A percentile compares a stretch with the other conserved stretches of the same genome.
Evolutionary conservation across 192 early-diverging fungal species (phyloP).

Genomic region (Tieghemiomyces parasiticus): DNA sequence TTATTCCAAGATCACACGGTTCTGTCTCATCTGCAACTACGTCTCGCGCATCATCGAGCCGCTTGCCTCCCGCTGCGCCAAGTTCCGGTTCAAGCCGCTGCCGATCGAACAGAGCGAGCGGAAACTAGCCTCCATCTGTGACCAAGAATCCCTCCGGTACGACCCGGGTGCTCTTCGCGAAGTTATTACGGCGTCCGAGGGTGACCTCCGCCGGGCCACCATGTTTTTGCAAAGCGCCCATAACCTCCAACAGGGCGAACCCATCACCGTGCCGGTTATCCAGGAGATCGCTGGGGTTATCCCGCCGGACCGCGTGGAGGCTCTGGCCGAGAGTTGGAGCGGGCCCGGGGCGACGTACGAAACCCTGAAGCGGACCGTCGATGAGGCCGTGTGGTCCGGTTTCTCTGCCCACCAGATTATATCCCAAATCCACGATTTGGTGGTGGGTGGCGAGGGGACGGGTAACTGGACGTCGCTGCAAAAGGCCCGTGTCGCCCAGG

Average conservation of each 20-base stretch:
- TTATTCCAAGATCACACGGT: constrained; percentile 81
- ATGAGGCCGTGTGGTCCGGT: constrained; percentile 45
- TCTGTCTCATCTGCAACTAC: constrained; percentile 92
- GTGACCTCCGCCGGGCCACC: constrained; percentile 85
- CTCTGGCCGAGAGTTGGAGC: constrained; percentile 39
- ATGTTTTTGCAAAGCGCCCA: constrained; percentile 81
- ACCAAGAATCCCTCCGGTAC: constrained; percentile 41
- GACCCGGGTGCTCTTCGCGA: constrained; percentile 30
- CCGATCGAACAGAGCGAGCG: constrained; percentile 38
- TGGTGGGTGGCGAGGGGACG: constrained; percentile 45
- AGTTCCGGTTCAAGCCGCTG: constrained; percentile 87
- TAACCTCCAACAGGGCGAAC: constrained; percentile 32
- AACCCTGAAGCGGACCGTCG: constrained; percentile 32
- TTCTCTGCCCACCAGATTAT: constrained; percentile 64
- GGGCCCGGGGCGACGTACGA: constrained; percentile 25
- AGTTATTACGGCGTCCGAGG: constrained; percentile 60
- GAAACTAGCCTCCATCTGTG: constrained; percentile 48
- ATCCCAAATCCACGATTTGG: constrained; percentile 51
- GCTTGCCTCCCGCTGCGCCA: constrained; percentile 82
- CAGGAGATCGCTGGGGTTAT: constrained; percentile 65
- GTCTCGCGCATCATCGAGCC: constrained; percentile 86
- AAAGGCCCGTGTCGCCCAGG: constrained; percentile 52
- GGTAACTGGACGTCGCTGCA: constrained; percentile 45
- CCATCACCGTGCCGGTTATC: constrained; percentile 37
- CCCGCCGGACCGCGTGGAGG: constrained; percentile 44